Conservation (phyloP, 345 rosid genomes). For the Boechera retrofracta region DNA sequence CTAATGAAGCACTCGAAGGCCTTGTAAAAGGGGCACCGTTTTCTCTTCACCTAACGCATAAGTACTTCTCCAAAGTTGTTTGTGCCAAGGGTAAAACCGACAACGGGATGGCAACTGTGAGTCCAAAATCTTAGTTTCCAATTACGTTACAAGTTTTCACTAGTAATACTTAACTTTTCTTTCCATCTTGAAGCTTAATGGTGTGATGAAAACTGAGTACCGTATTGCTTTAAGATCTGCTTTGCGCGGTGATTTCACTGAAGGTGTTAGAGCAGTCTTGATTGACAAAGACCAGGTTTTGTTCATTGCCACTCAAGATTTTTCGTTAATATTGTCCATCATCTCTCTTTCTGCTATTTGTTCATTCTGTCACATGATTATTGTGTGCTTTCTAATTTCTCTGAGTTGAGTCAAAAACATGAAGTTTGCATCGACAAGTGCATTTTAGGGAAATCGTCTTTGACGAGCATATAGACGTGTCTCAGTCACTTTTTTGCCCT, state of each 20-base stretch:
- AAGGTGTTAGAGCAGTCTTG: constrained; percentile 96
- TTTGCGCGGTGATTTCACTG: constrained; percentile 70
- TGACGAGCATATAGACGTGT: neutral
- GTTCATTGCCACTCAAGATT: constrained; percentile 2
- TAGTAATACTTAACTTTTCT: constrained; percentile 11
- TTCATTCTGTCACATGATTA: neutral
- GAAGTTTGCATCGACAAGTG: neutral
- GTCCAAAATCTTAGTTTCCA: constrained; percentile 36
- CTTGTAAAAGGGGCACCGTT: constrained; percentile 88
- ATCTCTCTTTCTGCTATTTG: neutral
- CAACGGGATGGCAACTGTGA: constrained; percentile 65
- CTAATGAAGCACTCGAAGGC: constrained; percentile 82
- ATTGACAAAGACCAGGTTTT: constrained; percentile 94
- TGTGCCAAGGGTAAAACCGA: constrained; percentile 63
- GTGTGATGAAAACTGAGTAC: constrained; percentile 90
- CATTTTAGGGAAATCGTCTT: no score
- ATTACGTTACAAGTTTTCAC: neutral
- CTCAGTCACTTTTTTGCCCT: neutral
- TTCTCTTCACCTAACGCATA: constrained; percentile 80
- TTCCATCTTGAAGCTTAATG: constrained; percentile 56
- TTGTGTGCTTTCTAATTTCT: neutral
- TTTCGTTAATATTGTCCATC: neutral
- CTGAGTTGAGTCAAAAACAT: neutral
- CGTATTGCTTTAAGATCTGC: constrained; percentile 81
- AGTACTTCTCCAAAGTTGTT: constrained; percentile 76